Base-by-base conservation (phyloP, 2,329 filamentous ascomycete genomes). In the Aspergillus fischeri region DNA sequence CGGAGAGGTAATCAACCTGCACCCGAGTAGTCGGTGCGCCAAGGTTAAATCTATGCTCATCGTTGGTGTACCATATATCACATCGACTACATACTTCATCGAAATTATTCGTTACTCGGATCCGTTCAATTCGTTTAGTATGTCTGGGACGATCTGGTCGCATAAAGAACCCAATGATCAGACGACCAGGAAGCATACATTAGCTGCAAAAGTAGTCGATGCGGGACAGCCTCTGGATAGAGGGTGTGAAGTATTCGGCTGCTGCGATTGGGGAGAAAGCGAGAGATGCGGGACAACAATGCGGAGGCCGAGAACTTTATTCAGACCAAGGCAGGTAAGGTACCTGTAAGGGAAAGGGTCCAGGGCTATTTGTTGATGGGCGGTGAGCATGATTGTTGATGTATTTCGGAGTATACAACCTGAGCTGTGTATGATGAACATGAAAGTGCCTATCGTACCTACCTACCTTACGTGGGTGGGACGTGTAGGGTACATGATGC, bases 201-300 rank as follows among this genome's bases (percentile, higher is more conserved):
- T 53, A 42, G 42, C 24, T 6, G 48, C 29, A 17, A 25, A 47
- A 29, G 8, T 28, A 50, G 38, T 27, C 44, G 10, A 10, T 47
- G 20, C 20, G 24, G 21, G 44, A 47, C 44, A 27, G 7, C 44
- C 44, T 47, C 44, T 47, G 44, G 21, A 47, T 24, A 35, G 9
- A 51, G 56, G 38, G 58, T 57, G 58, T 60, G 58, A 52, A 44
- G 32, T 27, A 38, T 54, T 11, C 20, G 2, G 48, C 35, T n/a
- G 51, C 51, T 48, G 32, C 53, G 25, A 60, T 60, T 60, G 58
- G 58, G 53, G 54, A 27, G 10, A 47, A 25, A 14, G 11, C 14
- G 44, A 27, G 11, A 24, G n/a, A 45, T 45, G 42, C 42, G 42
- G 42, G 42, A 38, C 32, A 38, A 14, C 32, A 17, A 38, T 38